These are phyloP conservation scores for Solanum hybrid DNA, from an alignment of 305 asterid species.

Conservation along the genomic window DNA sequence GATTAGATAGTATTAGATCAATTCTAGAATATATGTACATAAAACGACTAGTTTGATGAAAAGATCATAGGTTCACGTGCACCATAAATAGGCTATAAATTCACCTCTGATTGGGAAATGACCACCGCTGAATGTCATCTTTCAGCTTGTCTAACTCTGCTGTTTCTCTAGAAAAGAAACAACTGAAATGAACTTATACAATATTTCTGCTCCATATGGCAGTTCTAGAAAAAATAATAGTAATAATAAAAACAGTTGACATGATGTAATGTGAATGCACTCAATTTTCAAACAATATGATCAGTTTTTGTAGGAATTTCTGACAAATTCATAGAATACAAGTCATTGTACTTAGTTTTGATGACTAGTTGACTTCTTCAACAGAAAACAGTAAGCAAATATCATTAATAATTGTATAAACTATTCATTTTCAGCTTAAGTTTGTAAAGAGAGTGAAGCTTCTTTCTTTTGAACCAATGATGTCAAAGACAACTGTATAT, in stretches of 20 bases:
- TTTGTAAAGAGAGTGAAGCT: not conserved
- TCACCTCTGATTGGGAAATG: not conserved
- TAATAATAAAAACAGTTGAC: not conserved
- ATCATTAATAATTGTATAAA: not conserved
- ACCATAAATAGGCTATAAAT: not conserved
- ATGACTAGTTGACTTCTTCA: not conserved
- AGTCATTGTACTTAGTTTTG: not conserved
- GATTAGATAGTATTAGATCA: not conserved
- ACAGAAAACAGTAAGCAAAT: not conserved
- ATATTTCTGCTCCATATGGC: not conserved
- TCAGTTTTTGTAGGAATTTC: not conserved
- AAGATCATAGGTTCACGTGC: not conserved
- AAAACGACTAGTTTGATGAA: not conserved
- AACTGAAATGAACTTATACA: not conserved
- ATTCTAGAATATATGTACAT: not conserved
- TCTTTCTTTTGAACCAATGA: conserved; percentile 9
- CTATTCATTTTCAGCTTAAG: not conserved
- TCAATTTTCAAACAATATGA: not conserved
- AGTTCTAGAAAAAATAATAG: not conserved
- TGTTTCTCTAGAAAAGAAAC: not conserved
- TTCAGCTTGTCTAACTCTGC: not conserved
- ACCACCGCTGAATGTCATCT: not conserved
- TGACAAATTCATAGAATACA: not conserved
- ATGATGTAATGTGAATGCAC: not conserved
- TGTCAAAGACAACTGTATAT: conserved; percentile 7